Evolutionary conservation across 106 monocot genomes (phyloP).

Genomic region (Cymbidium sinense): DNA sequence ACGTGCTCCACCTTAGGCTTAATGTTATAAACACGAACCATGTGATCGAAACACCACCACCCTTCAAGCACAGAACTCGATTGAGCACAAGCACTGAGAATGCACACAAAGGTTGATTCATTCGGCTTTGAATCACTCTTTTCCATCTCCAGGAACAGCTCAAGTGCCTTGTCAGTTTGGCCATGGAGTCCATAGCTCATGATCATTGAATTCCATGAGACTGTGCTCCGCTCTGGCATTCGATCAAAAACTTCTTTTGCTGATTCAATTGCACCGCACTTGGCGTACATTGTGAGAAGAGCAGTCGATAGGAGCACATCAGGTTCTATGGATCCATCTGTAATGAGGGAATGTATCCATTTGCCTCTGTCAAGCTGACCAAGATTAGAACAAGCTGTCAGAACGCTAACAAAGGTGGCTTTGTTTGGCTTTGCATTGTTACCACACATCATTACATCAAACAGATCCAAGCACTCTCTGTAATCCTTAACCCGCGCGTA

Average conservation of each 20-base stretch:
- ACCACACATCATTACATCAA: constrained; percentile 37
- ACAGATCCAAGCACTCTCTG: constrained; percentile 48
- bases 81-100: constrained; percentile 60
- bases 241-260: constrained; percentile 47
- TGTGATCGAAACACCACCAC: constrained; percentile 60
- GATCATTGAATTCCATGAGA: constrained; percentile 71
- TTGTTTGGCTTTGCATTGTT: constrained; percentile 31
- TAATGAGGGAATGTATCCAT: constrained; percentile 55
- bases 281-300: constrained; percentile 72
- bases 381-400: constrained; percentile 44
- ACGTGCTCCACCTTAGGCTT: constrained; percentile 56
- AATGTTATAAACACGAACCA: constrained; percentile 38
- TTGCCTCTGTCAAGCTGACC: constrained; percentile 53
- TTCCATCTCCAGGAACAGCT: constrained; percentile 66
- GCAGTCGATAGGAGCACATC: constrained; percentile 62
- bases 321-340: background rate
- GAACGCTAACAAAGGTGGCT: constrained; percentile 60
- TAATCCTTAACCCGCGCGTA: constrained; percentile 43
- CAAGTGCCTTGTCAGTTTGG: constrained; percentile 31
- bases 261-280: constrained; percentile 48
- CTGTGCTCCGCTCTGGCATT: constrained; percentile 41
- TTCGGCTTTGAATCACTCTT: constrained; percentile 33
- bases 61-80: constrained; percentile 51
- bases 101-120: constrained; percentile 52
- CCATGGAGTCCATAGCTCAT: constrained; percentile 60